Percentiles rank a stretch among this genome's conserved stretches.
Evolutionary conservation across 257 asterid species (phyloP).

Genomic region (Jasminum sambac): DNA sequence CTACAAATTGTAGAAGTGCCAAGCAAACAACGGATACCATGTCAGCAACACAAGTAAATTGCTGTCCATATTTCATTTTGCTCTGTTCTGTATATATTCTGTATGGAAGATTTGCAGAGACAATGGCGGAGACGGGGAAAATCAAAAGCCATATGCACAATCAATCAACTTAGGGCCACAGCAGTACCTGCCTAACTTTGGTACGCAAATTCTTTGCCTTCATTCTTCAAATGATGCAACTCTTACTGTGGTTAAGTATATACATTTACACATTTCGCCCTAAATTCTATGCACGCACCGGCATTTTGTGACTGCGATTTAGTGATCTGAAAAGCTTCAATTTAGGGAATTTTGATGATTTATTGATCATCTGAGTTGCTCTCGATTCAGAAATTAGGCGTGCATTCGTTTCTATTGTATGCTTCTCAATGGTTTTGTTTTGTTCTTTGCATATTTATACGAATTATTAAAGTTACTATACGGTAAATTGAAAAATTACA

Average conservation of each 20-base stretch:
- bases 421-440: neutral
- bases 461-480: neutral
- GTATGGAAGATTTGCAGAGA: no score
- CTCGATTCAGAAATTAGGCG: slow-evolving; percentile 14
- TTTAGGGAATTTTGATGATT: slow-evolving; percentile 14
- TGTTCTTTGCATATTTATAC: neutral
- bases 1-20: neutral
- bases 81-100: no score
- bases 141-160: no score
- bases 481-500: neutral
- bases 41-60: no score
- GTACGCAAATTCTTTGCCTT: slow-evolving; percentile 46
- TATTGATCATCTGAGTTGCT: slow-evolving; percentile 15
- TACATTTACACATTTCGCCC: slow-evolving; percentile 10
- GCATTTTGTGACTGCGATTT: slow-evolving; percentile 21
- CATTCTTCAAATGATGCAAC: slow-evolving; percentile 37
- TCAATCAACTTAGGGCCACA: neutral
- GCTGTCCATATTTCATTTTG: no score
- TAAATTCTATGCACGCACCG: slow-evolving; percentile 17
- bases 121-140: no score
- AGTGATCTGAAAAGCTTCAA: slow-evolving; percentile 18
- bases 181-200: slow-evolving; percentile 18
- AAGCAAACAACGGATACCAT: neutral
- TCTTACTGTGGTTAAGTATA: slow-evolving; percentile 25
- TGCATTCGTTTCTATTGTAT: neutral